Evolutionary conservation across 75 land plant species (phyloP).

Genomic region (Selaginella moellendorffii): DNA sequence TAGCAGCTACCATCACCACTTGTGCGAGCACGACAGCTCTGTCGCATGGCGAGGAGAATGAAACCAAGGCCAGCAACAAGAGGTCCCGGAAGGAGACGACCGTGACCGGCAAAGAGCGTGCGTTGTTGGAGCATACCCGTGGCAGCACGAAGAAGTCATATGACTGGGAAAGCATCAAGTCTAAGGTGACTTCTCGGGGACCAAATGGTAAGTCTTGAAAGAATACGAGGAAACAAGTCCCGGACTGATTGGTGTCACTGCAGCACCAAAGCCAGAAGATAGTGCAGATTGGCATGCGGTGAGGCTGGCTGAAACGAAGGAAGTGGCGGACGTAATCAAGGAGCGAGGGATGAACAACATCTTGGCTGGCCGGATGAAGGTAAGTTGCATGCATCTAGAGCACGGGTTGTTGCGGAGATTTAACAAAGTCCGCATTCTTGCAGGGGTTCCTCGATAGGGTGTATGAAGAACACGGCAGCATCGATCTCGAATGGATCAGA

Average conservation of each 20-base stretch:
- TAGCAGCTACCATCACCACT: too few species aligned
- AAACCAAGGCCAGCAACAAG: too few species aligned
- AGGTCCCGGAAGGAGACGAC: too few species aligned
- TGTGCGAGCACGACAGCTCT: too few species aligned
- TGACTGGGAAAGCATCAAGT: too few species aligned
- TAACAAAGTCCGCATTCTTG: constrained; percentile 7
- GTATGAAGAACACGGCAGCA: constrained; percentile 53
- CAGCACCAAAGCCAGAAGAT: constrained; percentile 23
- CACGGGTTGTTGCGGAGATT: neutral
- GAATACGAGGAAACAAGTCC: neutral
- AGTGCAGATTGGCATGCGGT: constrained; percentile 79
- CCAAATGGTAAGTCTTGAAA: neutral
- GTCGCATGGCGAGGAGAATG: too few species aligned
- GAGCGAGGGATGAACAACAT: constrained; percentile 81
- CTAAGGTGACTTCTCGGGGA: too few species aligned
- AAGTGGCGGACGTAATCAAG: constrained; percentile 54
- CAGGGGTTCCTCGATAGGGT: constrained; percentile 69
- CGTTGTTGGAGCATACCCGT: too few species aligned
- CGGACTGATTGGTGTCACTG: too few species aligned
- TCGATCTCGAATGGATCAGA: constrained; percentile 85
- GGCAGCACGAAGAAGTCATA: too few species aligned
- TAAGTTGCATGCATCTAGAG: constrained; percentile 15
- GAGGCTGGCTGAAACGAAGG: constrained; percentile 46
- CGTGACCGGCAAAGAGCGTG: too few species aligned
- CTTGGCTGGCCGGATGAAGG: constrained; percentile 77